Conservation (phyloP, 2,329 filamentous ascomycete genomes). For the Biscogniauxia sp. region DNA sequence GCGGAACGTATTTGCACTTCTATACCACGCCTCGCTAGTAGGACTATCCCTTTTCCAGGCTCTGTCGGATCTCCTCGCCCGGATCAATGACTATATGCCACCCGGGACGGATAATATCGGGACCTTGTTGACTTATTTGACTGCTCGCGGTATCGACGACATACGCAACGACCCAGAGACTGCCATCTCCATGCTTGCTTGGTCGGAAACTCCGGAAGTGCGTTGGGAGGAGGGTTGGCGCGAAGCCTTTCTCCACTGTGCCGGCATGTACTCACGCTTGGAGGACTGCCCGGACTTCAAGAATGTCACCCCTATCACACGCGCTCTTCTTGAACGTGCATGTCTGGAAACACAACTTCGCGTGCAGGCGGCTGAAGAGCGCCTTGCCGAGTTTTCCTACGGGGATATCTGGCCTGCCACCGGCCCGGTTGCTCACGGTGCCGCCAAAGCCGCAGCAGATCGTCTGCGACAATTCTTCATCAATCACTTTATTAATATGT, state of each 20-base stretch:
- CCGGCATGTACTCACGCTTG: slow-evolving; percentile 59
- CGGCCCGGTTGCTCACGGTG: slow-evolving; percentile 30
- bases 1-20: slow-evolving; percentile 65
- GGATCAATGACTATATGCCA: slow-evolving; percentile 58
- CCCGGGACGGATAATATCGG: slow-evolving; percentile 55
- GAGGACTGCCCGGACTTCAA: slow-evolving; percentile 55
- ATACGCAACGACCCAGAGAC: slow-evolving; percentile 58
- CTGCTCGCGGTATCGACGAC: slow-evolving; percentile 60
- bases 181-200: slow-evolving; percentile 62
- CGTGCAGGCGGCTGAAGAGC: slow-evolving; percentile 60
- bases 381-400: slow-evolving; percentile 59
- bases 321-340: slow-evolving; percentile 60
- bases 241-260: slow-evolving; percentile 65
- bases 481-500: slow-evolving; percentile 53
- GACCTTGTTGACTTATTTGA: slow-evolving; percentile 61
- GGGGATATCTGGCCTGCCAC: slow-evolving; percentile 56
- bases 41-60: slow-evolving; percentile 63
- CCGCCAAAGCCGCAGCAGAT: slow-evolving; percentile 55
- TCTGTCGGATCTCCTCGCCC: slow-evolving; percentile 58
- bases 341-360: slow-evolving; percentile 61
- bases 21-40: slow-evolving; percentile 64
- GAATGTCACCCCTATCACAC: slow-evolving; percentile 58
- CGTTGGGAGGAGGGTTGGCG: slow-evolving; percentile 66
- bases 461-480: slow-evolving; percentile 60
- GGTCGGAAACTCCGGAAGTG: slow-evolving; percentile 61